Percentiles rank a stretch among this genome's conserved stretches.
These are phyloP conservation scores for Clarkia xantiana DNA, from an alignment of 345 rosid species.

Conservation along the genomic window DNA sequence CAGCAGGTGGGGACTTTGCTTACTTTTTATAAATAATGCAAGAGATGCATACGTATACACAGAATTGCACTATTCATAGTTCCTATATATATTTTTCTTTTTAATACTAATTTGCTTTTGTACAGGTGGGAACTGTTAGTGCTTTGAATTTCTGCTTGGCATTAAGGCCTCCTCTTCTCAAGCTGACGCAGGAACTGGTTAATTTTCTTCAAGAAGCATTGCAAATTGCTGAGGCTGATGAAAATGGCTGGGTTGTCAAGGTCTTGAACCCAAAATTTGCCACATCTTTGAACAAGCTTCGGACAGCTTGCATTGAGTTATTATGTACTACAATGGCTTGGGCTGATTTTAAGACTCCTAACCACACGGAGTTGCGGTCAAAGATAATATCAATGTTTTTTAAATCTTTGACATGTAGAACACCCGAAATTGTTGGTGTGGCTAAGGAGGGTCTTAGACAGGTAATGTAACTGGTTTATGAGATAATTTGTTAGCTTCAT, in stretches of 20 bases:
- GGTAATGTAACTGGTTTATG: conserved; percentile 25
- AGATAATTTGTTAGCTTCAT: not conserved
- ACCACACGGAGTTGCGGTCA: conserved; percentile 73
- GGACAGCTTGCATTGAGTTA: conserved; percentile 93
- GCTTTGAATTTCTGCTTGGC: conserved; percentile 95
- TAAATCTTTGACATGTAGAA: conserved; percentile 88
- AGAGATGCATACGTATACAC: not conserved
- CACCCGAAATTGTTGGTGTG: conserved; percentile 94
- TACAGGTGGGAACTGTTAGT: conserved; percentile 88
- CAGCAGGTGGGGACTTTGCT: conserved; percentile 54
- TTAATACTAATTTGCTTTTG: not conserved
- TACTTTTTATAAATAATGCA: conserved; percentile 2
- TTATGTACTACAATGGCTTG: conserved; percentile 98
- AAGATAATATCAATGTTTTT: conserved; percentile 97
- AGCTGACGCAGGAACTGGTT: conserved; percentile 88
- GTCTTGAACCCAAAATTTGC: conserved; percentile 80
- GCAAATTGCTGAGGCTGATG: conserved; percentile 98
- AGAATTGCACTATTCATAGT: conserved; percentile 5
- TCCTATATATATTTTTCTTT: not conserved
- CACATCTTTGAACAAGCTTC: conserved; percentile 69
- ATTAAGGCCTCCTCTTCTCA: conserved; percentile 92
- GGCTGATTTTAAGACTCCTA: conserved; percentile 79
- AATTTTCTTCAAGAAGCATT: conserved; percentile 96
- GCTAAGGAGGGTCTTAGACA: conserved; percentile 97
- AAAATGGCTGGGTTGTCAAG: conserved; percentile 75